Conservation (phyloP, 306 rosid genomes). For the Echinosophora koreensis region DNA sequence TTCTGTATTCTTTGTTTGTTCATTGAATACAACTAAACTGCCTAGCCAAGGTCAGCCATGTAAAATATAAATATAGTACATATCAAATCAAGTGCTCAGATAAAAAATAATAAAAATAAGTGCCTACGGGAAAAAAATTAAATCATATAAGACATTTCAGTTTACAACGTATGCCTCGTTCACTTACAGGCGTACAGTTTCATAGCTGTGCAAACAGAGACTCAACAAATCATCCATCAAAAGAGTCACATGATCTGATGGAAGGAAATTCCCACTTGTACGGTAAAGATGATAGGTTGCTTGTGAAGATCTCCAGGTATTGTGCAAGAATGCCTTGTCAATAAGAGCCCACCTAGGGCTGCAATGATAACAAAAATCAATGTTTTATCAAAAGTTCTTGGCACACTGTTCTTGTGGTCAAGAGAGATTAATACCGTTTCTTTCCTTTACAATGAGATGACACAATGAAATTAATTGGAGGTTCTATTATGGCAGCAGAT, state of each 20-base stretch:
- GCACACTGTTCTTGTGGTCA: slow-evolving; percentile 36
- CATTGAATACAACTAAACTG: slow-evolving; percentile 20
- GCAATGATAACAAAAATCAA: slow-evolving; percentile 43
- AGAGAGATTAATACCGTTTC: slow-evolving; percentile 69
- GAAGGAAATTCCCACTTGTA: slow-evolving; percentile 69
- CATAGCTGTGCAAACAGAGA: slow-evolving; percentile 88
- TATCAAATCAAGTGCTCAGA: slow-evolving; percentile 8
- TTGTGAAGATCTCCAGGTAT: slow-evolving; percentile 98
- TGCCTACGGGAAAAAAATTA: not conserved
- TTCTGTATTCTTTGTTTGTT: slow-evolving; percentile 32
- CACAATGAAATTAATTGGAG: slow-evolving; percentile 84
- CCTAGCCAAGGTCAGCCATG: not conserved
- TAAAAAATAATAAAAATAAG: not conserved
- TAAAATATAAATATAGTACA: slow-evolving; percentile 1
- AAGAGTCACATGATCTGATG: slow-evolving; percentile 81
- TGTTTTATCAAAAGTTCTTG: slow-evolving; percentile 25
- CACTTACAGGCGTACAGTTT: slow-evolving; percentile 95
- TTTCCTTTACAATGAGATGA: slow-evolving; percentile 89
- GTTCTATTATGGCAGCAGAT: slow-evolving; percentile 94
- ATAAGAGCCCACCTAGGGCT: slow-evolving; percentile 99
- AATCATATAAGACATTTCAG: slow-evolving; percentile 26
- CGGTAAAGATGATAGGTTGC: slow-evolving; percentile 91
- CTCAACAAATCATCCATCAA: slow-evolving; percentile 86
- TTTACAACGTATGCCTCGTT: slow-evolving; percentile 19
- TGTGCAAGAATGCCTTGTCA: slow-evolving; percentile 97